Base-by-base conservation (phyloP, 2,329 filamentous ascomycete species). In the Phaeomoniella chlamydospora region DNA sequence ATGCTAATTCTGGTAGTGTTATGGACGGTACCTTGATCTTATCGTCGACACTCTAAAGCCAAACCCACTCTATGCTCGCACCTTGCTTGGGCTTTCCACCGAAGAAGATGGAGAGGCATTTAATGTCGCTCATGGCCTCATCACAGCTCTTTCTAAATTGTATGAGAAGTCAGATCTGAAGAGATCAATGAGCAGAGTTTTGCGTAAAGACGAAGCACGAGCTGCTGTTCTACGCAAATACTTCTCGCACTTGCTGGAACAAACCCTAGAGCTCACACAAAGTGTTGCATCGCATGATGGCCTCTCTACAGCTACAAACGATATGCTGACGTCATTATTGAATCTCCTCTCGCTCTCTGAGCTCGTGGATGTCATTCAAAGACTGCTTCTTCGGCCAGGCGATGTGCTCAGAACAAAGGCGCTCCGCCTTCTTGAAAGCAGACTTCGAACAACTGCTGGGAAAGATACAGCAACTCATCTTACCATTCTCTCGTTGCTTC, bases 351-450 rank as follows among this genome's bases (percentile, higher is more conserved):
- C 87, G 0, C 86, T 88, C 3, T 70, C 76, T 36, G 85, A 94
- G 57, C 90, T 96, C 55, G 76, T 96, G 55, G 83, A 84, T 53
- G 82, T 86, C 6, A 80, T 92, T 29, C 83, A 93, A 52, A 74
- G 76, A 17, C 67, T 98, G 18, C 73, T 96, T 22, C 73, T 45
- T 31, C 74, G 79, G 34, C 75, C 81, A 4, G 77, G 85, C 45
- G 74, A 81, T 34, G 62, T 69, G 14, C 66, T 88, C 35, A 80
- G 82, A 2, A 77, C 80, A 44, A 87, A 83, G 59, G 83, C 86
- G 34, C 72, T 88, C 41, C 78, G 71, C 40, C 81, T 88, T 2
- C 70, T 98, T 14, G 84, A 92, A 51, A 66, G 76, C 37, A 80
- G 88, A 30, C 77, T 94, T 22, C 75, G 80, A 37, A 68, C 75